Conservation (phyloP, 805 yeast genomes). For the Candida incommunis region DNA sequence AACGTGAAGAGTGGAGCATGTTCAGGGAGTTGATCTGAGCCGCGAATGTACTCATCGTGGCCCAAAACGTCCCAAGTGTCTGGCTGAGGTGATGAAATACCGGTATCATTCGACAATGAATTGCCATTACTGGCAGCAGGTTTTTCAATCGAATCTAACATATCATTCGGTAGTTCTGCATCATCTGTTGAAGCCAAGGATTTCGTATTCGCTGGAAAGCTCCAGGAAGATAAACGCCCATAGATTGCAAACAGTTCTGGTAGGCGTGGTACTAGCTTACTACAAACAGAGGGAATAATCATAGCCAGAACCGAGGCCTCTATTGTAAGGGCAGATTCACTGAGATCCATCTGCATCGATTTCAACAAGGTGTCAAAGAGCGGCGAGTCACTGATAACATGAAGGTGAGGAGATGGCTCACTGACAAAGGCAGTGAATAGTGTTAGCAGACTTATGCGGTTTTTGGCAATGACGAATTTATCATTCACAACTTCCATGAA, state of each 20-base stretch:
- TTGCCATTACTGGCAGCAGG: not conserved
- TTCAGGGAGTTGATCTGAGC: constrained; percentile 12
- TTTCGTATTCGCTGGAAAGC: not conserved
- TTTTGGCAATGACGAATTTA: constrained; percentile 8
- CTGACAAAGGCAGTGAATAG: constrained; percentile 21
- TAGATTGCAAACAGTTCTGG: constrained; percentile 31
- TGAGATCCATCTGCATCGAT: constrained; percentile 28
- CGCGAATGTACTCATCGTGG: not conserved
- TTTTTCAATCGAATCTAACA: not conserved
- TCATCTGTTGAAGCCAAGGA: constrained; percentile 6
- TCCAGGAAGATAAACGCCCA: constrained; percentile 31
- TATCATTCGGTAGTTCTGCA: not conserved
- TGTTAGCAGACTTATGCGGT: constrained; percentile 18
- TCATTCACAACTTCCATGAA: constrained; percentile 2
- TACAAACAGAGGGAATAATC: constrained; percentile 32
- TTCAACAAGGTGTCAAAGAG: constrained; percentile 26
- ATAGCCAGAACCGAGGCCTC: constrained; percentile 26
- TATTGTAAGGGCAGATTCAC: constrained; percentile 26
- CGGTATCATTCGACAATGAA: not conserved
- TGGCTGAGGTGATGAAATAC: not conserved
- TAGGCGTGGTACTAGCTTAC: constrained; percentile 20
- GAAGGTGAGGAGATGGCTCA: constrained; percentile 18
- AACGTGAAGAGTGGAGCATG: constrained; percentile 29
- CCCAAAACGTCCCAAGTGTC: constrained; percentile 1
- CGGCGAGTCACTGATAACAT: constrained; percentile 22